Conservation (phyloP, 2,329 filamentous ascomycete species). For the Sclerotinia nivalis region DNA sequence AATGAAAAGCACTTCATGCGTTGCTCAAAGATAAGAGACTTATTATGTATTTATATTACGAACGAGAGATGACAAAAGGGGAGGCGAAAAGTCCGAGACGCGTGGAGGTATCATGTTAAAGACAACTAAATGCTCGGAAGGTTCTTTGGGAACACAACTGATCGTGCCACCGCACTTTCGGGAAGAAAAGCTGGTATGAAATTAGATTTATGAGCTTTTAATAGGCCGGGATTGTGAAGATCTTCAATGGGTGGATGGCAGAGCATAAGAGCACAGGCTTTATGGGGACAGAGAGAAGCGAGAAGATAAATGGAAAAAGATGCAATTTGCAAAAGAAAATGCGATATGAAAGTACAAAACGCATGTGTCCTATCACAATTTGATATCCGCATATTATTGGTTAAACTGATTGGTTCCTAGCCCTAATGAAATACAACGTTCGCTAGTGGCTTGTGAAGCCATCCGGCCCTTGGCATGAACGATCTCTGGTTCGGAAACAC, state of each 20-base stretch:
- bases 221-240: not conserved
- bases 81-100: not conserved
- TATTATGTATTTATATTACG: not conserved
- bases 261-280: not conserved
- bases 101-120: not conserved
- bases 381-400: not conserved
- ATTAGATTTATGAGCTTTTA: not conserved
- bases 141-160: not conserved
- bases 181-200: not conserved
- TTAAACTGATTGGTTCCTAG: not conserved
- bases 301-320: not conserved
- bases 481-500: not conserved
- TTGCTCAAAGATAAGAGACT: not conserved
- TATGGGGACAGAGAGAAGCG: not conserved
- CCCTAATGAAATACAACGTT: not conserved
- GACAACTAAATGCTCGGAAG: not conserved
- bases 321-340: not conserved
- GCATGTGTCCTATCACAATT: not conserved
- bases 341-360: constrained; percentile 8
- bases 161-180: not conserved
- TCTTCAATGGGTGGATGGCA: not conserved
- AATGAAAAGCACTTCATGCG: not conserved
- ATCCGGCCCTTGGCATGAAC: not conserved
- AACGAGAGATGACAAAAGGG: not conserved
- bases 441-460: constrained; percentile 8